Evolutionary conservation across 2,329 filamentous ascomycete genomes (phyloP), one percentile per base, ranked within the genome.

Genomic region (Ophiosphaerella herpotricha): DNA sequence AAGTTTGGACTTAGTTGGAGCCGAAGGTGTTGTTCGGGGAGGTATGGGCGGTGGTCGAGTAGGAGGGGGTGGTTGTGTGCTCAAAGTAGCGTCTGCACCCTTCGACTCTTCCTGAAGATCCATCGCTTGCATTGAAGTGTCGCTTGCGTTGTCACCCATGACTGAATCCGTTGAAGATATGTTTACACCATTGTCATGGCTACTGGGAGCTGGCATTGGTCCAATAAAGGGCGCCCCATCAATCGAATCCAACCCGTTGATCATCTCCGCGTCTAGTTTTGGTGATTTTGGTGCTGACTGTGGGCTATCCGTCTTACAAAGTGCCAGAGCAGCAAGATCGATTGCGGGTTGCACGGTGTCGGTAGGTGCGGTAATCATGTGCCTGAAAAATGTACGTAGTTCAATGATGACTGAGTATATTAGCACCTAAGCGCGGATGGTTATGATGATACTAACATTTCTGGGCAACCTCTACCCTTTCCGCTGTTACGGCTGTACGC

Each of bases 261-360:
- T 60, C 65, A 46, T 78, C 75, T 46, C 41, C 80, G 48, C 75
- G 72, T 52, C 78, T 71, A 48, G 77, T 21, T 75, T 76, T 34
- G 78, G 50, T 72, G 48, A 78, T 16, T 76, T 77, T 34, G 77
- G 33, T 23, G 48, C 46, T 16, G 42, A 42, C 9, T 60, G 55
- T 12, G 57, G 57, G 26, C 40, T 80, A 58, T 84, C 82, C 34
- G 80, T 79, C 39, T 79, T 79, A 21, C 90, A 83, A 18, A 96
- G 78, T 1, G 91, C 91, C 34, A 92, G 82, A 42, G 91, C 87
- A 23, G 91, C 91, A 31, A 97, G 80, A 57, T 90, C 85, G 60
- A 88, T 86, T 3, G 86, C 85, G 1, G 91, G 91, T 37, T 81
- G 84, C 26, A 92, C 85, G 13, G 82, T 86, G 9, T 80, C 75